Evolutionary conservation across 495 filamentous ascomycete genomes (phyloP).

Genomic region (Pyronema domesticum): DNA sequence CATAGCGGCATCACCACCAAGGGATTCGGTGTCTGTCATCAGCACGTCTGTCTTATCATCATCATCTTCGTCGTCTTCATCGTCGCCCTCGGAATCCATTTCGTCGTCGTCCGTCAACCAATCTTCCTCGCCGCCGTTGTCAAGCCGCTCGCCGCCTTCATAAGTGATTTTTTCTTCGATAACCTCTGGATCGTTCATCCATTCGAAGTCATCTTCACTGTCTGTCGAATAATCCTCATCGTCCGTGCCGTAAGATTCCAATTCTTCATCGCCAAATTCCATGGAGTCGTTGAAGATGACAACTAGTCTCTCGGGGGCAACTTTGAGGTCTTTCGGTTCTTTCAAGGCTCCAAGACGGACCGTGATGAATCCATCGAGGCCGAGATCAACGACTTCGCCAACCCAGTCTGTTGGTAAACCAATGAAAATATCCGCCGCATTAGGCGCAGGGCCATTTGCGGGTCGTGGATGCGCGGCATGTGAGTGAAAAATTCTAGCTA

Average conservation of each 20-base stretch:
- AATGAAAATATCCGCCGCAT: conserved; percentile 10
- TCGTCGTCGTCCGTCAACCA: conserved; percentile 29
- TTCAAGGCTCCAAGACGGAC: conserved; percentile 35
- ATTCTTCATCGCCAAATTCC: conserved; percentile 20
- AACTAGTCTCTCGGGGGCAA: conserved; percentile 32
- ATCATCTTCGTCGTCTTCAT: conserved; percentile 1
- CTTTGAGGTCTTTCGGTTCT: conserved; percentile 32
- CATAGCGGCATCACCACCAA: too few species aligned
- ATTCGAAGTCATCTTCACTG: conserved; percentile 19
- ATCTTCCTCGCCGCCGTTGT: conserved; percentile 25
- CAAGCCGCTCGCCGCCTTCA: conserved; percentile 26
- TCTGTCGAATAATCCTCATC: conserved; percentile 18
- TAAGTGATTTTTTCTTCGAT: conserved; percentile 27
- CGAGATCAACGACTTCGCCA: conserved; percentile 39
- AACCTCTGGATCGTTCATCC: conserved; percentile 23
- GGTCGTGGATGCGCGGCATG: conserved; percentile 1
- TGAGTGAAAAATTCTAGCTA: conserved; percentile 15
- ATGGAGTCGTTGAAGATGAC: conserved; percentile 26
- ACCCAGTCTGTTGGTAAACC: conserved; percentile 30
- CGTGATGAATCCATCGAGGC: conserved; percentile 35
- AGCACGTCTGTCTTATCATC: background rate
- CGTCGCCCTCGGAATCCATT: conserved; percentile 7
- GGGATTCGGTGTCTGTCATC: background rate
- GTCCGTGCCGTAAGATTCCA: background rate
- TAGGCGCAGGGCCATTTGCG: background rate